Conservation (phyloP, 2,329 filamentous ascomycete genomes). For the Cercospora berteroae region DNA sequence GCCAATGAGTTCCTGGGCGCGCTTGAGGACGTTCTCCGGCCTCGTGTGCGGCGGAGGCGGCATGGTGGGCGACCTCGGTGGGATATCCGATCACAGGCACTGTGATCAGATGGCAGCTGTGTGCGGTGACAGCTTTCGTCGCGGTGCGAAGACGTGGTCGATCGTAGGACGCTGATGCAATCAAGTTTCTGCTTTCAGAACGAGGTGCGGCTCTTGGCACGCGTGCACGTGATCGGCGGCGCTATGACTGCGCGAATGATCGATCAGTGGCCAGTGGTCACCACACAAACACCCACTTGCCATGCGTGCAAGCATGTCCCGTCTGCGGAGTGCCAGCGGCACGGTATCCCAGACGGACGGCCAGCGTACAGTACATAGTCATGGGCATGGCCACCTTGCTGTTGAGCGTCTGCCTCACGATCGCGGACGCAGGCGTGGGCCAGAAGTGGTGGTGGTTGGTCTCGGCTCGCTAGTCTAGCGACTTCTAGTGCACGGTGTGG, state of each 20-base stretch:
- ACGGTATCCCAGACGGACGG: neutral
- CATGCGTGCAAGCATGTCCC: conserved; percentile 1
- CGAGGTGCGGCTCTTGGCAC: conserved; percentile 7
- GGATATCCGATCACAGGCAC: conserved; percentile 16
- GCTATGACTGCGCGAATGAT: neutral
- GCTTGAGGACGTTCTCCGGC: conserved; percentile 98
- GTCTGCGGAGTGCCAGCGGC: conserved; percentile 1
- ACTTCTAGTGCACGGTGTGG: neutral
- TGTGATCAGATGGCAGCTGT: conserved; percentile 42
- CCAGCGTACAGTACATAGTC: neutral
- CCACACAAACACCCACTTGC: neutral
- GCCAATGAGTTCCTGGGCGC: conserved; percentile 97
- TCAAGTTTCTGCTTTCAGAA: conserved; percentile 6
- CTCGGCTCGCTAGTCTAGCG: neutral
- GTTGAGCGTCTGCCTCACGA: neutral
- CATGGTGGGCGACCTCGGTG: conserved; percentile 51
- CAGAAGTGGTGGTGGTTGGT: neutral
- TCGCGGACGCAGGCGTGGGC: neutral
- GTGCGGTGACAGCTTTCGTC: conserved; percentile 58
- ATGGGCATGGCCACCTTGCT: neutral
- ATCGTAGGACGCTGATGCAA: conserved; percentile 8
- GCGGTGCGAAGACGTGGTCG: conserved; percentile 7
- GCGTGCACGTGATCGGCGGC: neutral
- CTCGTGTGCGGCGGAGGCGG: conserved; percentile 96
- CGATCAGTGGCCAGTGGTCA: too few species aligned